Evolutionary conservation across 2,329 filamentous ascomycete genomes (phyloP).

Genomic region (Didymella sp.): DNA sequence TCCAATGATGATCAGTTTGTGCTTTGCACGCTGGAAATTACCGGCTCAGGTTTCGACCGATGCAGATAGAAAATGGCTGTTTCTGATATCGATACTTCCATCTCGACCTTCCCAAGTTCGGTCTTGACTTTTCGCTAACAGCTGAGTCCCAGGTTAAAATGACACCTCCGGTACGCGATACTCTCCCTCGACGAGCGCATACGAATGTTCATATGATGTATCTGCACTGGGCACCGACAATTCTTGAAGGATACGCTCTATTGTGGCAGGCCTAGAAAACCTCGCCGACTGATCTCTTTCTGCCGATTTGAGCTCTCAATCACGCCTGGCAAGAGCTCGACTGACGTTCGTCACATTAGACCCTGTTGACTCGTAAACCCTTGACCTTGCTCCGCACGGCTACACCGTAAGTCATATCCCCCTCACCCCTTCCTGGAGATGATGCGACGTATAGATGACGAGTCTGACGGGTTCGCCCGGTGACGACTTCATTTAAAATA

Average conservation of each 20-base stretch:
- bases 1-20: conserved; percentile 51
- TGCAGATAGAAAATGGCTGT: conserved; percentile 53
- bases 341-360: conserved; percentile 18
- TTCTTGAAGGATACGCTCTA: conserved; percentile 83
- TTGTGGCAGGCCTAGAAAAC: conserved; percentile 99
- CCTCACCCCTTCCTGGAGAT: conserved; percentile 35
- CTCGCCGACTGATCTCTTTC: conserved; percentile 84
- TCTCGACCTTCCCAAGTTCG: neutral
- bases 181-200: conserved; percentile 7
- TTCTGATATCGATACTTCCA: conserved; percentile 45
- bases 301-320: neutral
- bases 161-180: conserved; percentile 34
- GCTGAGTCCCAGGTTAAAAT: neutral
- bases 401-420: conserved; percentile 29
- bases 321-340: neutral
- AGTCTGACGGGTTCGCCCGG: conserved; percentile 76
- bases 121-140: conserved; percentile 24
- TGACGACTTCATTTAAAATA: conserved; percentile 66
- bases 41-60: conserved; percentile 51
- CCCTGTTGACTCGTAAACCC: neutral
- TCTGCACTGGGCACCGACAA: conserved; percentile 97
- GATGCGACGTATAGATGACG: conserved; percentile 70
- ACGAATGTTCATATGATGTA: conserved; percentile 68
- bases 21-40: conserved; percentile 56
- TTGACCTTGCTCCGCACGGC: neutral